Base-by-base conservation (phyloP, 2,329 filamentous ascomycete genomes). In the Penicillium nordicum region DNA sequence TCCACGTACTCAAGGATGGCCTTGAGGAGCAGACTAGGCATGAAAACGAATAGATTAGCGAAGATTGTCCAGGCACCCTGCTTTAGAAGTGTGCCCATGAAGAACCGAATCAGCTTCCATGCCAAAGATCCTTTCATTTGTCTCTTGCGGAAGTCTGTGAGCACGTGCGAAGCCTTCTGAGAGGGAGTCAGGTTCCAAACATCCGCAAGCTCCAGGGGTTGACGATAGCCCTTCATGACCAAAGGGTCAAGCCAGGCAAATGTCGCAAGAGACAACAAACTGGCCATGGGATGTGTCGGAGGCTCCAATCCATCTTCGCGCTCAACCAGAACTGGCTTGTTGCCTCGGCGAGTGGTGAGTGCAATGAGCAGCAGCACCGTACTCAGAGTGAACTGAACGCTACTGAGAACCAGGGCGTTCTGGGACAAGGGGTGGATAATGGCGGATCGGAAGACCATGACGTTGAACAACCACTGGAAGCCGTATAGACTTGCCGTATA, bases 1-100 rank as follows among this genome's bases (percentile, higher is more conserved):
- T 99, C 92, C n/a, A 97, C 88, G 68, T 95, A 97, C 73, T 97
- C 87, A 29, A 99, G 80, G 58, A 99, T 97, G 16, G 88, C 88
- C 71, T 92, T 93, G 40, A 99, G 82, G 21, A 99, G 83, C 46
- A 99, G 79, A 3, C 94, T 99, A 1, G 94, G 94, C 14, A 90
- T 86, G 75, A 97, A 99, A 2, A 90, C 92, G 63, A 97, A 89
- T 37, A 94, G 73, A 21, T 90, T 92, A 9, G 88, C 87, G 18
- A 96, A 78, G 2, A 88, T 81, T 18, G 92, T 92, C 85, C 92
- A 94, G 18, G 81, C 74, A 58, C 88, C 91, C 72, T 99, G 94
- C 25, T 88, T 78, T 10, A 95, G 63, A 12, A 99, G 79, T 57
- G 84, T 82, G 27, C 82, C 80, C 72, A 88, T 89, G 80, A 99